Percentiles rank a stretch among this genome's conserved stretches.
Conservation (phyloP, 2,329 filamentous ascomycete genomes). For the Coniochaeta ligniaria region DNA sequence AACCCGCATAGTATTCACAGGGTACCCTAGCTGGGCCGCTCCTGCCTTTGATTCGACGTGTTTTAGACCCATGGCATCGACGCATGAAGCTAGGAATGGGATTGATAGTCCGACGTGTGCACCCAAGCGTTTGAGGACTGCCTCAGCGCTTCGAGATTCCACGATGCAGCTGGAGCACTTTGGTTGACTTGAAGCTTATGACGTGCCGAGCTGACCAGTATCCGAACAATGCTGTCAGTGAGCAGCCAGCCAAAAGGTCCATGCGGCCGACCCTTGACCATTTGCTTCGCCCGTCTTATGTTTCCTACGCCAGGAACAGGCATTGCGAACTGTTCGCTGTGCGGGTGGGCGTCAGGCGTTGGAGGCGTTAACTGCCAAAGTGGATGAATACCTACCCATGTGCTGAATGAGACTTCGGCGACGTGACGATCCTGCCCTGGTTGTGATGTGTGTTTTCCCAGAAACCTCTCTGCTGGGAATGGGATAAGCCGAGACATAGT, state of each 20-base stretch:
- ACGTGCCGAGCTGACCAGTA: too few species aligned
- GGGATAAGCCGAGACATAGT: too few species aligned
- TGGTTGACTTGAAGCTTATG: too few species aligned
- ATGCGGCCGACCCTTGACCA: neutral
- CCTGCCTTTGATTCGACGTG: neutral
- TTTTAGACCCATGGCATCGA: constrained; percentile 1
- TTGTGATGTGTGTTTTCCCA: too few species aligned
- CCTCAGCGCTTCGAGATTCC: neutral
- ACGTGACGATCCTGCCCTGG: too few species aligned
- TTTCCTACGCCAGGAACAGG: neutral
- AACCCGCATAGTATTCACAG: neutral
- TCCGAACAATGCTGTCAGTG: too few species aligned
- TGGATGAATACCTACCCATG: too few species aligned
- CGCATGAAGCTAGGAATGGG: neutral
- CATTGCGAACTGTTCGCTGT: neutral
- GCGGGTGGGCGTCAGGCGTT: too few species aligned
- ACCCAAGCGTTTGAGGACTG: neutral
- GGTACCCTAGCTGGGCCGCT: neutral
- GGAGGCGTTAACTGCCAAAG: too few species aligned
- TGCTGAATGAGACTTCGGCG: too few species aligned
- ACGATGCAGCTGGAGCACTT: too few species aligned
- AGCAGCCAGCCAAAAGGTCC: neutral
- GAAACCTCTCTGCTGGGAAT: too few species aligned
- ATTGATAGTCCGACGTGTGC: neutral
- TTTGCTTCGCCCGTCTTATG: neutral